phyloP scores from a whole-genome alignment of 148 eudicot genomes.

The Talinum fruticosum region DNA sequence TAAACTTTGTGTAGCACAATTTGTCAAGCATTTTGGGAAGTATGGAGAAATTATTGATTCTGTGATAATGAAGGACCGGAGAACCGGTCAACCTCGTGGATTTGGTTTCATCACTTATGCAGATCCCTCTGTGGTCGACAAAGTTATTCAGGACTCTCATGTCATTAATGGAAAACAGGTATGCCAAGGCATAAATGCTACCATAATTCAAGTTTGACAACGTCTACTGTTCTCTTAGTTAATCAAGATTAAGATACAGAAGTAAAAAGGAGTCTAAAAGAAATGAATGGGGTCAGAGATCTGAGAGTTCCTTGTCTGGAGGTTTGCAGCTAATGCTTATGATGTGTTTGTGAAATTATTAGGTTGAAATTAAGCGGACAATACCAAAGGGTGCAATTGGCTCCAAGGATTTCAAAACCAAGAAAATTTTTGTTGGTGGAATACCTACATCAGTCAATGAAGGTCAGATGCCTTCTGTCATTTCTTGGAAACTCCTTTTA shows the following conservation, averaged over 20 bases:
- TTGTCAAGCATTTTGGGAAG: constrained; percentile 53
- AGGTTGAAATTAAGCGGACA: constrained; percentile 66
- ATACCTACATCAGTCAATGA: constrained; percentile 54
- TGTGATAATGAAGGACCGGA: constrained; percentile 61
- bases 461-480: constrained; percentile 26
- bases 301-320: neutral
- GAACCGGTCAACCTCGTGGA: constrained; percentile 59
- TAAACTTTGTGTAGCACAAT: constrained; percentile 46
- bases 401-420: constrained; percentile 55
- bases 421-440: constrained; percentile 61
- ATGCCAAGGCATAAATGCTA: constrained; percentile 5
- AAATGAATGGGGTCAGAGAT: neutral
- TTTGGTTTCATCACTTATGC: constrained; percentile 66
- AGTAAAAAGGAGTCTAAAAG: neutral
- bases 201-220: neutral
- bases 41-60: constrained; percentile 65
- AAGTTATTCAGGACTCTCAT: constrained; percentile 51
- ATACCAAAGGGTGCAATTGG: constrained; percentile 54
- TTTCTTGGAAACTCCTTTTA: neutral
- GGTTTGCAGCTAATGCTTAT: neutral
- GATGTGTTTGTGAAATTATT: constrained; percentile 3
- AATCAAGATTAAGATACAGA: neutral
- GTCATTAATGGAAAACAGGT: constrained; percentile 57
- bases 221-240: neutral
- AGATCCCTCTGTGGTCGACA: constrained; percentile 55